Evolutionary conservation across 768 basidiomycete species (phyloP), one percentile per base, ranked within the genome.

Genomic region (Lactifluus rugatus): DNA sequence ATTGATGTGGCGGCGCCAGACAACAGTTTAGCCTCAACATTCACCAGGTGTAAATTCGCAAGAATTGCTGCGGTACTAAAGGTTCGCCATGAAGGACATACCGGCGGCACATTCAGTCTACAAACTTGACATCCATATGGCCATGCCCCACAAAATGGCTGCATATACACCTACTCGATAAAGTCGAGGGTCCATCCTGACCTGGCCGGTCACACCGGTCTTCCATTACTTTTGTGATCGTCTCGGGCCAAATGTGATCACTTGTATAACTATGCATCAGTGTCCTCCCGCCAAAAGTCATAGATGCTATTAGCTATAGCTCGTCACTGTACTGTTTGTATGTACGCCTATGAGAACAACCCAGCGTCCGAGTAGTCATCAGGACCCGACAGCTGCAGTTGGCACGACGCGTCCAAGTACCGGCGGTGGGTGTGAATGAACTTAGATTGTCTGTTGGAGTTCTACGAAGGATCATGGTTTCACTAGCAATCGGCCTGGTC

Each of bases 401-500:
- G 47, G 25, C 39, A 25, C 19, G 45, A 45, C 17, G 21, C 8
- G 41, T 32, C 42, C 42, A 39, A 16, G 16, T 2, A 25, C 19
- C 16, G 16, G 32, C 23, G 8, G 16, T 5, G 16, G 3, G 3
- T 44, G 48, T n/a, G 36, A 14, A 16, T 9, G 25, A 2, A 19
- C 31, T 21, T 66, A 64, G 25, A 69, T 28, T 2, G 62, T 60
- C 2, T 49, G 62, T 6, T 66, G 56, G 5, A 72, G 49, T 31
- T 60, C 65, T 2, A 42, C 60, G 41, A 70, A 68, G 0, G 62
- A 64, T 8, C n/a, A n/a, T n/a, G n/a, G n/a, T 48, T 58, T n/a
- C n/a, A n/a, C n/a, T n/a, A n/a, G n/a, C 58, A 67, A 62, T 66
- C 84, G 87, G 2, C 74, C 75, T 0, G 76, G 73, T 17, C 87